Evolutionary conservation across 192 early-diverging fungal species (phyloP).

Genomic region (Rhizophagus prolifer): DNA sequence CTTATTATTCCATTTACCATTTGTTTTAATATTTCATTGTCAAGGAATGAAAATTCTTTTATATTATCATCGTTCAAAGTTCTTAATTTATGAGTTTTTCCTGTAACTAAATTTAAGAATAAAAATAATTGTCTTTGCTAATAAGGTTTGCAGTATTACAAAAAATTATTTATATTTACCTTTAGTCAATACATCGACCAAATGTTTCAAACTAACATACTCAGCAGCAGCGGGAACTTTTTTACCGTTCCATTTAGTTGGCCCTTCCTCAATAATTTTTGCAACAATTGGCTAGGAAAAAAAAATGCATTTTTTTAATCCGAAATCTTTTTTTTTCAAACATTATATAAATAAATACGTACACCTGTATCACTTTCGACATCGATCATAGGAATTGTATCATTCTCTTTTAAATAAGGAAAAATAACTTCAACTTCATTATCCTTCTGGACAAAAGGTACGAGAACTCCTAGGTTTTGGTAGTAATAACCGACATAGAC

Average conservation of each 20-base stretch:
- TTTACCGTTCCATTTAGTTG: too few species aligned
- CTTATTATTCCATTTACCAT: too few species aligned
- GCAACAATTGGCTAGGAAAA: neutral
- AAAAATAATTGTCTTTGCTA: neutral
- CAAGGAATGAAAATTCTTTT: too few species aligned
- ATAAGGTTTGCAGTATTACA: constrained; percentile 7
- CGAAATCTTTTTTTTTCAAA: neutral
- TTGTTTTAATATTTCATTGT: too few species aligned
- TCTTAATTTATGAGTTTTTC: too few species aligned
- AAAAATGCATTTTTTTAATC: neutral
- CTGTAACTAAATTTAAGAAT: too few species aligned
- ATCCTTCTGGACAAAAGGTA: neutral
- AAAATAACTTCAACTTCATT: neutral
- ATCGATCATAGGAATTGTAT: neutral
- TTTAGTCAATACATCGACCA: too few species aligned
- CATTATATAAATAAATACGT: neutral
- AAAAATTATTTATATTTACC: too few species aligned
- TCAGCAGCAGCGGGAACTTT: too few species aligned
- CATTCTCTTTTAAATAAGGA: neutral
- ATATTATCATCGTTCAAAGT: too few species aligned
- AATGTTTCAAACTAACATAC: too few species aligned
- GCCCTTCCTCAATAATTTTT: too few species aligned
- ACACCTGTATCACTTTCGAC: neutral
- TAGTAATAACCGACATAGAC: neutral
- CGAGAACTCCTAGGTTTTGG: neutral